Evolutionary conservation across 1,139 yeast species (phyloP), one percentile per base, ranked within the genome.

Genomic region (Pichia sp.): DNA sequence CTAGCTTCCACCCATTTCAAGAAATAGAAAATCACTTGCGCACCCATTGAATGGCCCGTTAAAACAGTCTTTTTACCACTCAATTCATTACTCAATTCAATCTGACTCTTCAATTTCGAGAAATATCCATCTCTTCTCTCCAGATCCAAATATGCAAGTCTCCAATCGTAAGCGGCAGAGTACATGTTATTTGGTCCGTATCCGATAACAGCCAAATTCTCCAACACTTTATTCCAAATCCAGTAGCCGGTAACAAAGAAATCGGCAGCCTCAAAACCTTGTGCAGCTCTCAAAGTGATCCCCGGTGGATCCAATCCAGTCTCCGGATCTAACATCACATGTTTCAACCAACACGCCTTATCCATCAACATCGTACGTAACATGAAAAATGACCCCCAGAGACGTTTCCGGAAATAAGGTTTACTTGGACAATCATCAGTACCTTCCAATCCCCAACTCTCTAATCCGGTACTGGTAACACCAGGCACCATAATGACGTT

Each of bases 321-420:
- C 41, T 75, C 78, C 0, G 86, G 80, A 57, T 93, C 97, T 30
- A 91, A 66, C 82, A 78, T 82, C 30, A 91, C 73, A 56, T 87
- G 95, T 54, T 82, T 79, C 44, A 91, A 67, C 98, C 98, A 93
- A 60, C 98, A 91, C 2, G 77, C 59, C 58, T 91, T 91, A 52
- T 91, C 96, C 38, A 88, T 64, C 24, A 91, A 69, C 97, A 91
- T 91, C 3, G 96, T 79, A 46, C 85, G 69, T 40, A 91, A 64
- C 98, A 91, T 91, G 56, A 84, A 87, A 66, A 88, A 88, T 1
- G 96, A 84, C 0, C 98, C 98, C 98, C 98, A 91, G 39, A 91
- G 59, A 45, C 97, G 66, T 55, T 87, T 88, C 34, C 98, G 69
- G 62, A 88, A 91, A 57, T 88, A 94, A 18, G 78, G 71, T 40